A percentile compares a stretch with the other conserved stretches of the same genome.
These are phyloP conservation scores for Tricholoma bakamatsutake DNA, from an alignment of 768 basidiomycete species.

Conservation along the genomic window DNA sequence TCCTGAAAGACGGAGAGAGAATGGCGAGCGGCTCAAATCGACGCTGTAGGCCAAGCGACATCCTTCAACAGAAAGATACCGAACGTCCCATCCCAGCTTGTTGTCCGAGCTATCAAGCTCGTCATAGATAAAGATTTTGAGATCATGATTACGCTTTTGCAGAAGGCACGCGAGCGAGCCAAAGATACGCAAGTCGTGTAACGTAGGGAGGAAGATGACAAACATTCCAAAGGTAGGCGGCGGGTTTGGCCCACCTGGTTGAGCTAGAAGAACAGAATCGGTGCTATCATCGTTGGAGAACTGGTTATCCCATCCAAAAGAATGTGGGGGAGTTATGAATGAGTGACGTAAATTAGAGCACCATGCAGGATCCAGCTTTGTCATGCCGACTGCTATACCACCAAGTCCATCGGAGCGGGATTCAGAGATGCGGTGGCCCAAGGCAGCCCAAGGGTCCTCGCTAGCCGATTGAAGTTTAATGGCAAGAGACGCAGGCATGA, in stretches of 20 bases:
- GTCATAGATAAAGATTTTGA: constrained; percentile 27
- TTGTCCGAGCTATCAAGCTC: not conserved
- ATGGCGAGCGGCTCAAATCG: not conserved
- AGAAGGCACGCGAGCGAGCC: constrained; percentile 32
- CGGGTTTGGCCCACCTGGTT: not conserved
- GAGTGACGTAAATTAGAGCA: constrained; percentile 2
- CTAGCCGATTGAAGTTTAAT: constrained; percentile 13
- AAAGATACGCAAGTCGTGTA: constrained; percentile 28
- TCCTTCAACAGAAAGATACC: constrained; percentile 4
- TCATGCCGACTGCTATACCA: constrained; percentile 28
- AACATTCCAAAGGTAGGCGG: constrained; percentile 18
- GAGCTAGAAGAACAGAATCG: not conserved
- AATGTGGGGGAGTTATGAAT: constrained; percentile 5
- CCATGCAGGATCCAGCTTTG: not conserved
- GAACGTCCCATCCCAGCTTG: constrained; percentile 2
- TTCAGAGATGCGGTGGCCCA: constrained; percentile 21
- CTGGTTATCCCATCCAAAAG: constrained; percentile 1
- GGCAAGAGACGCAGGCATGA: constrained; percentile 32
- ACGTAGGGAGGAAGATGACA: constrained; percentile 27
- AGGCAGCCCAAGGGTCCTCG: constrained; percentile 22
- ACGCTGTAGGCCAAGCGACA: constrained; percentile 16
- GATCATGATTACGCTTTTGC: constrained; percentile 20
- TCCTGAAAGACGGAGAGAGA: not conserved
- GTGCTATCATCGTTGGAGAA: not conserved
- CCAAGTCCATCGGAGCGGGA: constrained; percentile 26